phyloP scores from a whole-genome alignment of 176 grass and related monocot species.

The Oryza longistaminata region DNA sequence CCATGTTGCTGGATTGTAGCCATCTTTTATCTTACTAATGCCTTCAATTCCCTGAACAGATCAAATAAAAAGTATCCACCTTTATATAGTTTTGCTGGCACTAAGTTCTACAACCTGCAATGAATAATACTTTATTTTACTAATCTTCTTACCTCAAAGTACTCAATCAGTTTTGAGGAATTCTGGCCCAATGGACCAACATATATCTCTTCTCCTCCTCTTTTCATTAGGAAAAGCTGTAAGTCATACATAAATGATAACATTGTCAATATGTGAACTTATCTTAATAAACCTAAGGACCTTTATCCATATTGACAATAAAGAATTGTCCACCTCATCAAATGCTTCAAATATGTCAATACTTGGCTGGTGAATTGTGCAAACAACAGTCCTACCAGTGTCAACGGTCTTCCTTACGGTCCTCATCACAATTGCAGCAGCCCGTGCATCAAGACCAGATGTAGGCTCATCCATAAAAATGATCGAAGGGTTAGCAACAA shows the following conservation, averaged over 20 bases:
- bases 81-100: slow-evolving; percentile 19
- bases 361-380: slow-evolving; percentile 96
- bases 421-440: slow-evolving; percentile 94
- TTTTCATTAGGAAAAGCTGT: slow-evolving; percentile 91
- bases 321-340: slow-evolving; percentile 67
- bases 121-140: slow-evolving; percentile 17
- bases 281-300: slow-evolving; percentile 19
- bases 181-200: slow-evolving; percentile 79
- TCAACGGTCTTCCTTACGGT: slow-evolving; percentile 85
- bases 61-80: slow-evolving; percentile 24
- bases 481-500: slow-evolving; percentile 88
- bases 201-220: slow-evolving; percentile 94
- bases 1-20: slow-evolving; percentile 91
- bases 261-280: slow-evolving; percentile 5
- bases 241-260: slow-evolving; percentile 18
- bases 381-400: slow-evolving; percentile 87
- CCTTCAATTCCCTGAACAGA: slow-evolving; percentile 61
- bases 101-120: neutral
- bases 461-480: slow-evolving; percentile 99
- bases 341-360: slow-evolving; percentile 98
- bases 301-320: slow-evolving; percentile 1
- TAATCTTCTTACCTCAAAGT: slow-evolving; percentile 72
- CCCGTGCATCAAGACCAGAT: slow-evolving; percentile 86
- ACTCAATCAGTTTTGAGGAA: slow-evolving; percentile 71
- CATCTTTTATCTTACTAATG: slow-evolving; percentile 65